phyloP scores from a whole-genome alignment of 306 rosid genomes.

The Quercus gilva region DNA sequence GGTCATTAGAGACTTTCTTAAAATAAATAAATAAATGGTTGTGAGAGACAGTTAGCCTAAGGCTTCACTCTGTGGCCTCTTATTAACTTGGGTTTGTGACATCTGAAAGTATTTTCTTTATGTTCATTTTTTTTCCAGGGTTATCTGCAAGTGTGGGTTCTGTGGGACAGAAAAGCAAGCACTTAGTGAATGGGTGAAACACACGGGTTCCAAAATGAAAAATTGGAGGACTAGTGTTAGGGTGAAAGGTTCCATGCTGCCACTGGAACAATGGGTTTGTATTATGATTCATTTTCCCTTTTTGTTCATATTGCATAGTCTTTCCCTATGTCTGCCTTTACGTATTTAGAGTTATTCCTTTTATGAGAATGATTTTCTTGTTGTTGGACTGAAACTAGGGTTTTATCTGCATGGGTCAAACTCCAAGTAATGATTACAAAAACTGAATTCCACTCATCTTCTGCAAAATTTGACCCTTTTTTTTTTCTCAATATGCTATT shows the following conservation, averaged over 20 bases:
- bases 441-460: conserved; percentile 6
- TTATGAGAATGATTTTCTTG: background rate
- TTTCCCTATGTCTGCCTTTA: background rate
- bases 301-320: background rate
- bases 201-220: conserved; percentile 89
- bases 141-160: conserved; percentile 88
- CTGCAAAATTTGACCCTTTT: conserved; percentile 1
- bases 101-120: background rate
- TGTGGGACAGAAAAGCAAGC: conserved; percentile 96
- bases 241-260: conserved; percentile 89
- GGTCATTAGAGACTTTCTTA: background rate
- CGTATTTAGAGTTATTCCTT: background rate
- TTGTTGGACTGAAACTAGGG: background rate
- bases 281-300: conserved; percentile 7
- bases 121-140: conserved; percentile 51
- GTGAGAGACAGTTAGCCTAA: background rate
- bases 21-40: too few species aligned
- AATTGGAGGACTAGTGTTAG: conserved; percentile 90
- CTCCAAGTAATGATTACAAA: background rate
- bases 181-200: conserved; percentile 97
- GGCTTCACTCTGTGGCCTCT: background rate
- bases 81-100: background rate
- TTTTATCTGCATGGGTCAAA: background rate
- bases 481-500: background rate
- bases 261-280: conserved; percentile 98